phyloP scores from a whole-genome alignment of 495 filamentous ascomycete genomes.

The Aspergillus sclerotiicarbonarius region DNA sequence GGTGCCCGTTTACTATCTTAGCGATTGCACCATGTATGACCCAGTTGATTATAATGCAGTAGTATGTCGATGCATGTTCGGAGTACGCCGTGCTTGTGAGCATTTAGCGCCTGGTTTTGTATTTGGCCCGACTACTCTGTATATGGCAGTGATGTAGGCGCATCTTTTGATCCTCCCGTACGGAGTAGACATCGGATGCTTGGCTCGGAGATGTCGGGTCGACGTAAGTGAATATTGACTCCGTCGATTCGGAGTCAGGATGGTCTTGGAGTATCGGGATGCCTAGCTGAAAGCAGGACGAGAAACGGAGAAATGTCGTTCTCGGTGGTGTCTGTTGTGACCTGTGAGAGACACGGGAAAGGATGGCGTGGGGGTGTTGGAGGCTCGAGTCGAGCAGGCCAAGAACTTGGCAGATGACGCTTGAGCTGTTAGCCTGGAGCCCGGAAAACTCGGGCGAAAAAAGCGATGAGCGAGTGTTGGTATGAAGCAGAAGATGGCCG shows the following conservation, averaged over 20 bases:
- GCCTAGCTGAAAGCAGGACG: background rate
- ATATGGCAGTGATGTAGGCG: background rate
- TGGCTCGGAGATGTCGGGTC: background rate
- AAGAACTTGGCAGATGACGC: background rate
- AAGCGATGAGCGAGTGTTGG: background rate
- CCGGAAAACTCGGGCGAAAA: background rate
- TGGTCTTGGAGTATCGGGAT: background rate
- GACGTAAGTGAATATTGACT: background rate
- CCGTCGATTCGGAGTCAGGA: background rate
- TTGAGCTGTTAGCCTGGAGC: background rate
- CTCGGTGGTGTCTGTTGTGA: background rate
- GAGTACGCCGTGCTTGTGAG: background rate
- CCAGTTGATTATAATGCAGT: background rate
- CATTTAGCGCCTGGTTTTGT: background rate
- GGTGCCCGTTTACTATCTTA: background rate
- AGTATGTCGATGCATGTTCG: background rate
- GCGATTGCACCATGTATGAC: background rate
- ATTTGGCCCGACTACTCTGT: background rate
- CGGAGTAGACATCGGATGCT: background rate
- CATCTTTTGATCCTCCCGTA: background rate
- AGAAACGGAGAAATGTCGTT: background rate
- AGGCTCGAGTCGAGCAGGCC: background rate
- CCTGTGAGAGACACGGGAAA: background rate
- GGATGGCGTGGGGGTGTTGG: background rate
- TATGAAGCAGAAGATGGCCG: background rate